Evolutionary conservation across 1,284 basidiomycete species (phyloP).

Genomic region (Flammula alnicola): DNA sequence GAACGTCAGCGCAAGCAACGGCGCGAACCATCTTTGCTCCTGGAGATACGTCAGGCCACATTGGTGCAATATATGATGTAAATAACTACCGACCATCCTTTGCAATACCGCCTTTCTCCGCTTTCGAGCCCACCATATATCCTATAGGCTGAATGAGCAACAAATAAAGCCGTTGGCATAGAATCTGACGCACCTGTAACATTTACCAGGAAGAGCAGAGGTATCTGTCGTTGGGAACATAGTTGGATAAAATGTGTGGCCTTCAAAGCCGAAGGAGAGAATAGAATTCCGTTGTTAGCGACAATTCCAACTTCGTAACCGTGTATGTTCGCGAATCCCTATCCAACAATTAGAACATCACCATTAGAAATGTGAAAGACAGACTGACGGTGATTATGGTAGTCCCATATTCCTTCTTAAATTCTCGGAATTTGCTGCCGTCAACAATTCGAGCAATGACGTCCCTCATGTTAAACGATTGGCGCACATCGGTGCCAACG

Average conservation of each 20-base stretch:
- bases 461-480: conserved; percentile 92
- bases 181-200: conserved; percentile 64
- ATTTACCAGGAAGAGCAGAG: conserved; percentile 92
- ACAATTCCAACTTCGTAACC: conserved; percentile 90
- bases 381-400: conserved; percentile 84
- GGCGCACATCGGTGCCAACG: conserved; percentile 86
- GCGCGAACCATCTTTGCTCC: conserved; percentile 96
- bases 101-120: conserved; percentile 93
- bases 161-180: neutral
- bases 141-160: conserved; percentile 41
- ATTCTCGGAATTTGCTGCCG: conserved; percentile 91
- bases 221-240: conserved; percentile 90
- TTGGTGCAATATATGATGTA: neutral
- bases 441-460: conserved; percentile 92
- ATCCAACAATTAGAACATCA: conserved; percentile 5
- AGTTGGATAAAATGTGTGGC: conserved; percentile 95
- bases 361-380: neutral
- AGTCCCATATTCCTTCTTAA: conserved; percentile 93
- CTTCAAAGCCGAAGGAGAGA: conserved; percentile 92
- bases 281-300: conserved; percentile 93
- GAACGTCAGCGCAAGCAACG: conserved; percentile 92
- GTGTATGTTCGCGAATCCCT: conserved; percentile 92
- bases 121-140: conserved; percentile 95
- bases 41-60: neutral
- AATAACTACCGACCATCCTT: conserved; percentile 78